These are phyloP conservation scores for Linderniella brevidens DNA, from an alignment of 257 asterid genomes.

Conservation along the genomic window DNA sequence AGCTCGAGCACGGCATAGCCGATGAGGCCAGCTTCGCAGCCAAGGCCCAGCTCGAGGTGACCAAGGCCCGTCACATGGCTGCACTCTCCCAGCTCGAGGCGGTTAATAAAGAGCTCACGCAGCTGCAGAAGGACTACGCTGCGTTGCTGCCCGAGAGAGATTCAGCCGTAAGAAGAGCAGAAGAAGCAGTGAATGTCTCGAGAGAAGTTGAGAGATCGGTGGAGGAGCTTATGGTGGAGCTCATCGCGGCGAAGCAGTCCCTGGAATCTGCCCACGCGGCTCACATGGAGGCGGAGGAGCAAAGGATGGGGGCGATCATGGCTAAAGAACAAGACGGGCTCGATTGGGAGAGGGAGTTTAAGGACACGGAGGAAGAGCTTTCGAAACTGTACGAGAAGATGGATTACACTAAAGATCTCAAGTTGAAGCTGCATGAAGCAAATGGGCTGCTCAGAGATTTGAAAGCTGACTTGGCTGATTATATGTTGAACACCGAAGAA, in stretches of 20 bases:
- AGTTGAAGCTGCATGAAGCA: conserved; percentile 36
- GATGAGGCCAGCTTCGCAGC: conserved; percentile 87
- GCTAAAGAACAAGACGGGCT: conserved; percentile 57
- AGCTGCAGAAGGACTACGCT: conserved; percentile 37
- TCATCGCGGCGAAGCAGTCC: conserved; percentile 52
- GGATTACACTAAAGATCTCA: conserved; percentile 37
- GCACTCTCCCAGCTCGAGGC: conserved; percentile 59
- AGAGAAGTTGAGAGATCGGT: conserved; percentile 58
- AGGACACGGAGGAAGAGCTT: conserved; percentile 60
- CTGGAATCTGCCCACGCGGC: conserved; percentile 69
- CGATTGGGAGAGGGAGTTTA: conserved; percentile 64
- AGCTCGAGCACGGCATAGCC: conserved; percentile 84
- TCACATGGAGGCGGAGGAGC: conserved; percentile 80
- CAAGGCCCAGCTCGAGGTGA: conserved; percentile 95
- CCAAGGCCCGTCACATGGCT: conserved; percentile 61
- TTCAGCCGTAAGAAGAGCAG: conserved; percentile 39
- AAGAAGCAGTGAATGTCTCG: conserved; percentile 36
- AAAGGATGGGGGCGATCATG: conserved; percentile 53
- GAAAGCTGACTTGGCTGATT: conserved; percentile 61
- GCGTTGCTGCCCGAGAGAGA: conserved; percentile 44
- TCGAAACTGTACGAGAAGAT: conserved; percentile 39
- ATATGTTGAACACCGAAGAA: conserved; percentile 39
- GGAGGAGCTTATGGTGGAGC: conserved; percentile 62
- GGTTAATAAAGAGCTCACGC: conserved; percentile 43
- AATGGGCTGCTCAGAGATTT: conserved; percentile 28